Conservation (phyloP, 2,329 filamentous ascomycete genomes). For the Colletotrichum tabaci region DNA sequence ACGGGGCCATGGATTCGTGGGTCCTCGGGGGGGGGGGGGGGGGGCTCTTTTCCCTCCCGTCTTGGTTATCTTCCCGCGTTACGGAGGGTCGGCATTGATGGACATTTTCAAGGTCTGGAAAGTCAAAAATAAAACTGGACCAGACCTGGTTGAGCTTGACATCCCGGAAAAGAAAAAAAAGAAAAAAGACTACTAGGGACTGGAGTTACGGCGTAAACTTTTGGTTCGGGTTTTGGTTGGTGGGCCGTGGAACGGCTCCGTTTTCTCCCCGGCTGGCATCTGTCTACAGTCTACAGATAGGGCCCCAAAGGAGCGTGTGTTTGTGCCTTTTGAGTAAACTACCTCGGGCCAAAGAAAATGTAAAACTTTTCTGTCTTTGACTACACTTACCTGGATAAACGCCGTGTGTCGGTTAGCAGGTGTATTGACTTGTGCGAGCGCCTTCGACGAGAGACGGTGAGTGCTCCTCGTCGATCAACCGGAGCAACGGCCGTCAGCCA, state of each 20-base stretch:
- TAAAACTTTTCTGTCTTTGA: neutral
- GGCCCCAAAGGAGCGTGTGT: neutral
- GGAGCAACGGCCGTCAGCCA: neutral
- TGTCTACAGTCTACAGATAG: neutral
- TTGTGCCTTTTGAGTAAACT: neutral
- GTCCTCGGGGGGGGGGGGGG: neutral
- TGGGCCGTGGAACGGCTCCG: neutral
- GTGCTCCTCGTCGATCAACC: neutral
- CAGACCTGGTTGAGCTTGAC: neutral
- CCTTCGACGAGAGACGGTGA: neutral
- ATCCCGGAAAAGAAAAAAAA: too few relatives aligned
- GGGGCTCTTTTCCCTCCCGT: neutral
- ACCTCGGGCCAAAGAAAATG: neutral
- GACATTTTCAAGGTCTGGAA: neutral
- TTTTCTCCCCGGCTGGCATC: neutral
- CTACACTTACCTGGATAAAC: neutral
- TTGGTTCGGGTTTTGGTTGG: neutral
- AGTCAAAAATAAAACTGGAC: neutral
- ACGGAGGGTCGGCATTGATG: neutral
- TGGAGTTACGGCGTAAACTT: constrained; percentile 9
- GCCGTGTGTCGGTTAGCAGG: neutral
- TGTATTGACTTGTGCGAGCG: neutral
- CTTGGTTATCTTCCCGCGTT: neutral
- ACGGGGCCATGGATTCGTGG: neutral
- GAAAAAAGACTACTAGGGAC: neutral